Base-by-base conservation (phyloP, 1,284 basidiomycete genomes). In the Malassezia dermatis region DNA sequence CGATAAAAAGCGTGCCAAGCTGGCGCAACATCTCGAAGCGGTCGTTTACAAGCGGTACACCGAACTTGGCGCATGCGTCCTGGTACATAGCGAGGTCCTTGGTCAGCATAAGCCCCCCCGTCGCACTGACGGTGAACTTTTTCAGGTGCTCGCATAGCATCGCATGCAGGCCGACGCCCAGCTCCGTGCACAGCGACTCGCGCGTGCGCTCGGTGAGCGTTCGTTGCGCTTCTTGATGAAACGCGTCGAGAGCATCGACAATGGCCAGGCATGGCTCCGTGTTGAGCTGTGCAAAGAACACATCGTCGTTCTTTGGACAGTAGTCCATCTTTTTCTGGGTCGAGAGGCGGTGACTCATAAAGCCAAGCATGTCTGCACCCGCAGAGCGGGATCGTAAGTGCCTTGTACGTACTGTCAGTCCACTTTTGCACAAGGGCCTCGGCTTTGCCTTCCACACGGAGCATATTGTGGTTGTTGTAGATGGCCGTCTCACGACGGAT, bases 51-150 rank as follows among this genome's bases (percentile, higher is more conserved):
- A 86, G 81, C 1, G 87, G 81, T 39, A 94, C 84, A 28, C 81
- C 80, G 76, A 93, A 96, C 12, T 82, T 83, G 56, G 80, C 78
- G 60, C 95, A 83, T 2, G 83, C 83, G 66, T 98, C 94, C 79
- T 98, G 94, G 71, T 98, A 99, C 40, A 87, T 84, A 64, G 93
- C 94, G 60, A 99, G 81, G 73, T 99, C 94, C 88, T 96, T 96
- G 21, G 93, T 93, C 35, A 99, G 83, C 88, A 98, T 94, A 47
- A 99, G 79, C 4, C 93, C 94, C 44, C 94, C 94, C 0, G 90
- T 89, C 0, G 90, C 90, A 66, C 86, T 95, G 52, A 99, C 89
- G 1, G 89, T 87, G 78, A 93, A 98, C 77, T 89, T 96, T 70
- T 87, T 86, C 53, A 96, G 79, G 73, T 99, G 94, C 47, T 98